Evolutionary conservation across 345 rosid genomes (phyloP), one percentile per base, ranked within the genome.

Genomic region (Mallotus nudiflorus): DNA sequence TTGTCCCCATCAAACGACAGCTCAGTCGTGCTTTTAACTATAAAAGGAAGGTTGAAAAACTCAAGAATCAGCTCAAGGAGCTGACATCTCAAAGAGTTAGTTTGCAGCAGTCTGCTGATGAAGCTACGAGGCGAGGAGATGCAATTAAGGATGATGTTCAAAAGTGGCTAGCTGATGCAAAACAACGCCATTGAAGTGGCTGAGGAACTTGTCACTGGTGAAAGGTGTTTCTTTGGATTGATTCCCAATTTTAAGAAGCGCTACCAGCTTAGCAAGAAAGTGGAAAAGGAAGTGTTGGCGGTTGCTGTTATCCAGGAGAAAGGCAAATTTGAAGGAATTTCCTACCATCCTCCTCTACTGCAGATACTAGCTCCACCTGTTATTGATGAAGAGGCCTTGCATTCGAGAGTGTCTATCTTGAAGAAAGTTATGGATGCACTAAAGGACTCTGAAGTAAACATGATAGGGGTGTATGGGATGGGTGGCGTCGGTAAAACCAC

Each of bases 401-500:
- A 28, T 5, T 69, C 73, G 49, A 69, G 73, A 29, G 8, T 35
- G 12, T 37, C 45, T 0, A 31, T 48, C 39, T 60, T 59, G 54
- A 46, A 59, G 13, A 20, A 59, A 46, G 27, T 70, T 6, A 46
- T 74, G 25, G 44, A 60, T 20, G 66, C 69, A 10, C 5, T 70
- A 5, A 33, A 11, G 16, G 35, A 35, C 22, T 31, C 58, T 31
- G 19, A 31, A 27, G 27, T 51, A 1, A 58, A 37, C 29, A 40
- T 20, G 28, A 20, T 76, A 2, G 75, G 79, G n/a, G 59, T 76
- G 49, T 65, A 29, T 11, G 79, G 79, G 3, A 69, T 64, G 53
- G 74, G 74, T 2, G 79, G 75, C 0, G 11, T 48, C 0, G 76
- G 76, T 0, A 73, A 76, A 69, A 69, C 81, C 63, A 66, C 75